Evolutionary conservation across 2,329 filamentous ascomycete genomes (phyloP), one percentile per base, ranked within the genome.

Genomic region (Beauveria varroae): DNA sequence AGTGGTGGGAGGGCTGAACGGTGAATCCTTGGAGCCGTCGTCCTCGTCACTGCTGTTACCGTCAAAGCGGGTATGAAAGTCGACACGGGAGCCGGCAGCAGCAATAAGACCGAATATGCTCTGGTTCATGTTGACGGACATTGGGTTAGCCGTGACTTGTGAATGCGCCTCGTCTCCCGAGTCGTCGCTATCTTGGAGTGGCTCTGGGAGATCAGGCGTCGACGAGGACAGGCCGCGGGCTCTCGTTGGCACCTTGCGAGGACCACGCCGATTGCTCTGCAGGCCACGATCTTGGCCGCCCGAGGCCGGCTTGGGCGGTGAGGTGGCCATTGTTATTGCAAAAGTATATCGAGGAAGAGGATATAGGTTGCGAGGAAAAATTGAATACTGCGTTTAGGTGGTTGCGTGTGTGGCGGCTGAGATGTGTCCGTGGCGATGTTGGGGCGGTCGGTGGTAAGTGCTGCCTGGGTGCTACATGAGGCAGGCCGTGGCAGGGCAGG

Each of bases 61-160:
- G 69, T 92, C 89, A 72, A 95, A 93, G 43, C 89, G 85, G 63
- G 89, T 83, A 72, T 90, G 87, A 70, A 96, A 92, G 74, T 96
- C 89, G 57, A 89, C 87, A 63, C 86, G 86, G 34, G 91, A 93
- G 7, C 92, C 91, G 43, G 91, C 91, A 18, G 91, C 91, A 7
- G 93, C 90, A 66, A 98, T 93, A 75, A 98, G 85, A 59, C 91
- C 92, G 73, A 97, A 96, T 60, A 98, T 87, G 65, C 91, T 96
- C 79, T 96, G 93, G 74, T 96, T 95, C 86, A 96, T 91, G 69
- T 92, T 91, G 75, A 85, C 78, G 62, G 82, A 81, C 72, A 82
- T 78, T 64, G 79, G 76, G 9, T 68, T 71, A 2, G 78, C 20
- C 28, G 54, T 73, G 5, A 74, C 73, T 24, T 65, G 58, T 51